Conservation (phyloP, 306 rosid genomes). For the Oemleria cerasiformis region DNA sequence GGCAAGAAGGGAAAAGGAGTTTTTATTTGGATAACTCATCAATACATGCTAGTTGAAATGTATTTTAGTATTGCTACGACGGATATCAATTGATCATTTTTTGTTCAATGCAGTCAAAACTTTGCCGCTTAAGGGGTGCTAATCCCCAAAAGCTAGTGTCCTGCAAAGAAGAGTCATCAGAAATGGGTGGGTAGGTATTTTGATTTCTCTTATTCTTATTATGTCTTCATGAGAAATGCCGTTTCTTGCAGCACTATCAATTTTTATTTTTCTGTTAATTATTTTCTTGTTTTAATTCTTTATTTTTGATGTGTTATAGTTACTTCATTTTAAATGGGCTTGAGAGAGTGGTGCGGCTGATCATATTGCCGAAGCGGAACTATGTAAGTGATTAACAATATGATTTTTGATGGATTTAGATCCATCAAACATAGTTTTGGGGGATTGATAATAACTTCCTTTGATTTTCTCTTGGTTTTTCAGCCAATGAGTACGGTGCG, state of each 20-base stretch:
- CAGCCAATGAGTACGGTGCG: conserved; percentile 88
- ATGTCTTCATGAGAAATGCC: neutral
- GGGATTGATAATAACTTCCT: neutral
- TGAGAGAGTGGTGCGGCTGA: conserved; percentile 81
- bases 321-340: conserved; percentile 89
- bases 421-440: neutral
- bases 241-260: neutral
- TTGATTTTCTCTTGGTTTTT: conserved; percentile 16
- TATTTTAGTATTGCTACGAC: conserved; percentile 2
- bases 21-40: neutral
- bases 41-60: neutral
- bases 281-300: conserved; percentile 12
- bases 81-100: conserved; percentile 8
- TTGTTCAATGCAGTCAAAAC: conserved; percentile 66
- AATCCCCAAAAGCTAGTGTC: conserved; percentile 62
- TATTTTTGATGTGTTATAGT: conserved; percentile 37
- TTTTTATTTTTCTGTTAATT: conserved; percentile 4
- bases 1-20: neutral
- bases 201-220: neutral
- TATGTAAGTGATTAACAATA: conserved; percentile 50
- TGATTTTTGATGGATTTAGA: neutral
- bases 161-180: conserved; percentile 81
- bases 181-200: conserved; percentile 96
- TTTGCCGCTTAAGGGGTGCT: conserved; percentile 67
- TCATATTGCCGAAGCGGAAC: conserved; percentile 83